Percentiles rank a stretch among this genome's conserved stretches.
Evolutionary conservation across 2,329 filamentous ascomycete genomes (phyloP).

Genomic region (Fusarium transvaalense): DNA sequence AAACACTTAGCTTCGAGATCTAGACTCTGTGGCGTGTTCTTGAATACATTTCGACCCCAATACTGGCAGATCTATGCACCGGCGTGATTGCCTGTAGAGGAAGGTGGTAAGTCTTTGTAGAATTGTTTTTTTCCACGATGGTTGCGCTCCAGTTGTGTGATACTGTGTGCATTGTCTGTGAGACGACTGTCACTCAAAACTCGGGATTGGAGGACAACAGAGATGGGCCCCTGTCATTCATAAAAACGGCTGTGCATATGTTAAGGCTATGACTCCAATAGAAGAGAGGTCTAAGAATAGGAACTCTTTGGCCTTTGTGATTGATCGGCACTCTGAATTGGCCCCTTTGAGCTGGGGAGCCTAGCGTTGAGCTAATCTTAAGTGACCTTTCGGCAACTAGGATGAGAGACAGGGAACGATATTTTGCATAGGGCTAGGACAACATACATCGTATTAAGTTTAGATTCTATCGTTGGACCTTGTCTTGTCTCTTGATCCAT

Average conservation of each 20-base stretch:
- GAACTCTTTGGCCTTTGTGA: background rate
- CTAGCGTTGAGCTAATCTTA: background rate
- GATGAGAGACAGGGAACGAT: background rate
- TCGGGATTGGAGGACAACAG: background rate
- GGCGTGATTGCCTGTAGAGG: background rate
- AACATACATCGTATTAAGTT: background rate
- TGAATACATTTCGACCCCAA: background rate
- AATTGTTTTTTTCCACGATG: background rate
- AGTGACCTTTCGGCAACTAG: background rate
- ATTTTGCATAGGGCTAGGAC: background rate
- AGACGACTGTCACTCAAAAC: background rate
- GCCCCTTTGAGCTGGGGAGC: background rate
- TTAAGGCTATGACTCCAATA: accelerated
- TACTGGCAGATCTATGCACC: background rate
- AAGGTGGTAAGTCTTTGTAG: background rate
- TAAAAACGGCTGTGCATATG: background rate
- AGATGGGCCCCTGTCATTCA: background rate
- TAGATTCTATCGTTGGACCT: no score
- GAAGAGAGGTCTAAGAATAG: background rate
- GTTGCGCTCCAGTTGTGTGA: accelerated
- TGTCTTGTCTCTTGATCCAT: no score
- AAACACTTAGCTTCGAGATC: background rate
- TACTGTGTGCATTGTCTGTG: background rate
- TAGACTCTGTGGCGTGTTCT: background rate
- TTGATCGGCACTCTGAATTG: background rate